A percentile compares a stretch with the other conserved stretches of the same genome.
phyloP scores from a whole-genome alignment of 1,284 basidiomycete species.

The Leccinum pallidistipes region DNA sequence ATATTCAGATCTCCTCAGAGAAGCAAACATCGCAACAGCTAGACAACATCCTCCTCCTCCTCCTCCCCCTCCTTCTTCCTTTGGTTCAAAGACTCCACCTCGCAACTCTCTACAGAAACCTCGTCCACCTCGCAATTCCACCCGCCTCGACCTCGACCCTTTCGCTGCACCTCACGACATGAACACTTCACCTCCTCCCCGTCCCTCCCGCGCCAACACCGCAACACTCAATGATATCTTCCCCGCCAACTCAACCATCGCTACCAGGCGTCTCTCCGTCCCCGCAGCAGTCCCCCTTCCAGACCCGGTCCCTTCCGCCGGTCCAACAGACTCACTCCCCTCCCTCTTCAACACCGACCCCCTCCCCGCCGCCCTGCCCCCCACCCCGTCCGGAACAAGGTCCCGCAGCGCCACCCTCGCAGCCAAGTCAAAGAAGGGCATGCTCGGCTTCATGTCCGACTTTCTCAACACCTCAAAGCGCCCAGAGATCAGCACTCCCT shows the following conservation, averaged over 20 bases:
- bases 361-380: slow-evolving; percentile 20
- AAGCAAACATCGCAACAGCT: slow-evolving; percentile 42
- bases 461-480: slow-evolving; percentile 81
- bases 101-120: slow-evolving; percentile 63
- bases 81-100: slow-evolving; percentile 42
- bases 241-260: slow-evolving; percentile 31
- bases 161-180: slow-evolving; percentile 42
- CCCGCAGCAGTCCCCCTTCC: slow-evolving; percentile 36
- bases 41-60: background rate
- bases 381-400: slow-evolving; percentile 40
- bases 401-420: slow-evolving; percentile 65
- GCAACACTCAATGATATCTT: slow-evolving; percentile 75
- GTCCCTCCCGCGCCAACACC: slow-evolving; percentile 80
- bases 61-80: slow-evolving; percentile 42
- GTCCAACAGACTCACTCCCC: slow-evolving; percentile 47
- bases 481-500: slow-evolving; percentile 95
- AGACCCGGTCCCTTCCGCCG: slow-evolving; percentile 43
- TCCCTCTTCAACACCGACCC: slow-evolving; percentile 32
- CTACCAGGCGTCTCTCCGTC: slow-evolving; percentile 54
- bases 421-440: slow-evolving; percentile 69
- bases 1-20: slow-evolving; percentile 66
- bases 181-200: slow-evolving; percentile 56
- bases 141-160: slow-evolving; percentile 52
- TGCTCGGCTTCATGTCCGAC: slow-evolving; percentile 77
- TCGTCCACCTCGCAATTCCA: slow-evolving; percentile 46